Base-by-base conservation (phyloP, 805 yeast genomes). In the Ogataea allantospora region DNA sequence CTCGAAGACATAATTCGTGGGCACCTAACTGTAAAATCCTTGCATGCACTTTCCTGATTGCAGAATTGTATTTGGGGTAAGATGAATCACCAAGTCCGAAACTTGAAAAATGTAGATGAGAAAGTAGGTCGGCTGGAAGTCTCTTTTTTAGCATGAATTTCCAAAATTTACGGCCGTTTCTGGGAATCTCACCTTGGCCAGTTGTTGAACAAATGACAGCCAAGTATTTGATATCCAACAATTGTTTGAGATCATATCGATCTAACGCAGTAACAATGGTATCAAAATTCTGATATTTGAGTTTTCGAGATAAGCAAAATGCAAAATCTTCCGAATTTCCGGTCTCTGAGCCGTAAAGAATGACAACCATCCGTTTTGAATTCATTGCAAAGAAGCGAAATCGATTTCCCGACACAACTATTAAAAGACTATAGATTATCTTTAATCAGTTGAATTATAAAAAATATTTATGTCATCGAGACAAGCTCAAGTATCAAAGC, bases 31-130 rank as follows among this genome's bases (percentile, higher is more conserved):
- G 97, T 18, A 70, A 51, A 21, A 91, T 54, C 41, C 99, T 69
- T 15, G 78, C 73, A 57, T 91, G 95, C 12, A 93, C 61, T 54
- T 91, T 89, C 44, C 81, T 75, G 24, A 83, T 76, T n/a, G 96
- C 96, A 70, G 80, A 80, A 62, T 93, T 91, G 63, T 78, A 93
- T 47, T 83, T 76, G 5, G 95, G 86, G 57, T 93, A 93, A 1
- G 95, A 82, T 0, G 95, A 82, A 59, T 93, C 98, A 17, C 99
- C 99, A 2, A 93, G 63, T 0, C 99, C 99, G 54, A 93, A 83
- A 2, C 88, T 73, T 2, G 91, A 75, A 48, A 88, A 69, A 12
- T 66, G 60, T 8, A 86, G 50, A 54, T 81, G 85, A 45, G 71
- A 70, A 26, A 91, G 63, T 20, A 87, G 63, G 49, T 77, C 77